A percentile compares a stretch with the other conserved stretches of the same genome.
phyloP scores from a whole-genome alignment of 2,329 filamentous ascomycete genomes.

The Davidsoniella virescens region DNA sequence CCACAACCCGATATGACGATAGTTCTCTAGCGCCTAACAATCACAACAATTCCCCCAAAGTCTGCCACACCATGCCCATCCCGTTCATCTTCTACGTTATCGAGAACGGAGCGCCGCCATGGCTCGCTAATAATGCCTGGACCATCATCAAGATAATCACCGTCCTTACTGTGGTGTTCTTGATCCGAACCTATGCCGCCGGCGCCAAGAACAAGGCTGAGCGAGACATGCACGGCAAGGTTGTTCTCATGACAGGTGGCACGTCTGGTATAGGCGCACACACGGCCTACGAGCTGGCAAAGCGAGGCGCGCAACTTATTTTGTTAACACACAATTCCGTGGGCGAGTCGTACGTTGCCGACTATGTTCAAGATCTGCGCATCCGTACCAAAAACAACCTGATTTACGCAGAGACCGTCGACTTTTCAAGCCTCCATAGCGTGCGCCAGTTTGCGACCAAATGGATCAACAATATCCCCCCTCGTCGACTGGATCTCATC shows the following conservation, averaged over 20 bases:
- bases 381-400: conserved; percentile 62
- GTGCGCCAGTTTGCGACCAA: conserved; percentile 87
- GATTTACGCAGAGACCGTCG: conserved; percentile 90
- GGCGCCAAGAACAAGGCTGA: conserved; percentile 62
- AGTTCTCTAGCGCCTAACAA: background rate
- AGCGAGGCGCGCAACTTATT: conserved; percentile 74
- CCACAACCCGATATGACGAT: too few relatives aligned
- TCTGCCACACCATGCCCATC: conserved; percentile 30
- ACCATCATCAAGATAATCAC: conserved; percentile 23
- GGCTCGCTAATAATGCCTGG: conserved; percentile 30
- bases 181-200: conserved; percentile 56
- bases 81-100: conserved; percentile 32
- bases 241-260: conserved; percentile 85
- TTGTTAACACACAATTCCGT: conserved; percentile 72
- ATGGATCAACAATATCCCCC: conserved; percentile 93
- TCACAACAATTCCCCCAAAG: background rate
- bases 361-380: conserved; percentile 82
- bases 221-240: conserved; percentile 79
- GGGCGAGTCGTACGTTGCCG: conserved; percentile 74
- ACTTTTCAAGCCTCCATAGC: conserved; percentile 75
- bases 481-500: conserved; percentile 76
- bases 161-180: conserved; percentile 21
- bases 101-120: conserved; percentile 32
- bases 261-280: conserved; percentile 83
- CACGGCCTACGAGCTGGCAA: conserved; percentile 57